A percentile compares a stretch with the other conserved stretches of the same genome.
These are phyloP conservation scores for Lathyrus aphaca DNA, from an alignment of 306 rosid genomes.

Conservation along the genomic window DNA sequence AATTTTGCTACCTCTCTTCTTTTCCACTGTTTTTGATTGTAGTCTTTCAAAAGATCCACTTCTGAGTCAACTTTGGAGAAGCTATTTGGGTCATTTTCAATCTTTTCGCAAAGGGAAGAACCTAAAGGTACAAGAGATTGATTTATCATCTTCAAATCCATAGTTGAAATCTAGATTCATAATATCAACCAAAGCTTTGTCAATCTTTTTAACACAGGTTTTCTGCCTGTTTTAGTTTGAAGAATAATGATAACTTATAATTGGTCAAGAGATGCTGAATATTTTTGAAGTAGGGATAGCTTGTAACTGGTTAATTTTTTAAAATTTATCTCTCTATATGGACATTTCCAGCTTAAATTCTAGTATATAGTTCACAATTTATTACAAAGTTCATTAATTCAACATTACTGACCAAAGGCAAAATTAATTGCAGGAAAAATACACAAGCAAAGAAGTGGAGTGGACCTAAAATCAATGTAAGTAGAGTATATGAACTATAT, in stretches of 20 bases:
- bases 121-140: constrained; percentile 57
- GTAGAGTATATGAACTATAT: constrained; percentile 11
- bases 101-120: constrained; percentile 70
- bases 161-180: constrained; percentile 25
- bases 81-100: constrained; percentile 82
- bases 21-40: constrained; percentile 29
- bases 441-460: constrained; percentile 71
- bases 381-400: neutral
- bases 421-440: constrained; percentile 54
- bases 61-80: constrained; percentile 84
- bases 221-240: constrained; percentile 24
- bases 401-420: constrained; percentile 40
- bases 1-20: neutral
- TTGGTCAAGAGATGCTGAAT: neutral
- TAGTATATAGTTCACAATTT: neutral
- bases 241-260: constrained; percentile 5
- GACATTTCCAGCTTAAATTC: neutral
- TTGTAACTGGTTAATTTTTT: neutral
- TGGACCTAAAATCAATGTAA: constrained; percentile 71
- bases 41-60: constrained; percentile 81
- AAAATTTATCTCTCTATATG: neutral
- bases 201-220: constrained; percentile 11
- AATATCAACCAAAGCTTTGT: constrained; percentile 25
- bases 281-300: no score
- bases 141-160: constrained; percentile 8